These are phyloP conservation scores for Ottelia alismoides DNA, from an alignment of 106 monocot species.

Conservation along the genomic window DNA sequence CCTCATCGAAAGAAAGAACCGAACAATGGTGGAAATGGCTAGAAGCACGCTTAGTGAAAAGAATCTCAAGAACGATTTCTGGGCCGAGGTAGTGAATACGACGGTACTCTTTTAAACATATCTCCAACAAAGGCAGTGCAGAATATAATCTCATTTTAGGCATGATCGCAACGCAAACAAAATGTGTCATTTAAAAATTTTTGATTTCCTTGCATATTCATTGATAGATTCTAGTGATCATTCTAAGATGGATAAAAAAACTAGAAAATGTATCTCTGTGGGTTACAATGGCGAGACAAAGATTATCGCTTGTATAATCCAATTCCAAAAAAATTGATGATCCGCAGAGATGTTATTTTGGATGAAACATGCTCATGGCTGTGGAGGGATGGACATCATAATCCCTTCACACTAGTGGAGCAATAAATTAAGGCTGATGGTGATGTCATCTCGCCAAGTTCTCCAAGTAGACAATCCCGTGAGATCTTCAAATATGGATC, in stretches of 20 bases:
- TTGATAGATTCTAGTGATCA: not conserved
- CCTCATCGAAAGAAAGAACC: slow-evolving; percentile 3
- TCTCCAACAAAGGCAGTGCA: not conserved
- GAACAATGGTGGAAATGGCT: slow-evolving; percentile 2
- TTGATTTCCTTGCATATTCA: slow-evolving; percentile 1
- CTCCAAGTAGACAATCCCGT: not conserved
- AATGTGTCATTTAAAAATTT: slow-evolving; percentile 1
- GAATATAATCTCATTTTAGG: not conserved
- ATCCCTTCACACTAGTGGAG: not conserved
- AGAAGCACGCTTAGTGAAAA: slow-evolving; percentile 2
- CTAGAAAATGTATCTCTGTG: not conserved
- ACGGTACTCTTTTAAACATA: too few species aligned
- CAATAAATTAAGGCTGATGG: not conserved
- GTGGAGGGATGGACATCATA: not conserved
- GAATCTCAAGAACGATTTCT: slow-evolving; percentile 1
- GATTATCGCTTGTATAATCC: not conserved
- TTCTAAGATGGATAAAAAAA: not conserved
- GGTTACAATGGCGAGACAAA: slow-evolving; percentile 1
- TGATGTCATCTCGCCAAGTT: not conserved
- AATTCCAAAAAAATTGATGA: not conserved
- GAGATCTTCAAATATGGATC: not conserved
- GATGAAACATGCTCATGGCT: not conserved
- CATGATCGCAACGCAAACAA: not conserved
- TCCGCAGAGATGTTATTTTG: not conserved
- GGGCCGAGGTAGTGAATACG: not conserved